phyloP scores from a whole-genome alignment of 2,329 filamentous ascomycete genomes.

The Cryphonectria radicalis region DNA sequence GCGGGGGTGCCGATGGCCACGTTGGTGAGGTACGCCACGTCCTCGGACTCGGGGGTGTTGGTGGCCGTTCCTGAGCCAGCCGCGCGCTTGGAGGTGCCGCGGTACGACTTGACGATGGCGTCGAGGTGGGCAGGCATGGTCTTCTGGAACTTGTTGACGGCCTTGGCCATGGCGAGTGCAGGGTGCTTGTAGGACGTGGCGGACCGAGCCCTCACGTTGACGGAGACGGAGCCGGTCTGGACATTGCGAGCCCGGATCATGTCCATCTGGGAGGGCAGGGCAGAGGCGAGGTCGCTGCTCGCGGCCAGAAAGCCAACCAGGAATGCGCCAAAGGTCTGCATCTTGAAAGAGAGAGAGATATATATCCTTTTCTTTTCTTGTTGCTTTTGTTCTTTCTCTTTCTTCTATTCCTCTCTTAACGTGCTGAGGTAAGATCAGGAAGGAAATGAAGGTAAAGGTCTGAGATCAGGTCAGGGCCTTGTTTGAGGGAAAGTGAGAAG shows the following conservation, averaged over 20 bases:
- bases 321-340: conserved; percentile 29
- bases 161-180: conserved; percentile 30
- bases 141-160: conserved; percentile 30
- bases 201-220: conserved; percentile 27
- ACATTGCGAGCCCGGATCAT: conserved; percentile 13
- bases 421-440: not conserved
- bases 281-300: conserved; percentile 29
- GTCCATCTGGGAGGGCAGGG: conserved; percentile 27
- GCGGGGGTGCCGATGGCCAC: conserved; percentile 32
- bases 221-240: conserved; percentile 17
- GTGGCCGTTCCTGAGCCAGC: conserved; percentile 15
- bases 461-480: not conserved
- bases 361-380: conserved; percentile 17
- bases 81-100: conserved; percentile 15
- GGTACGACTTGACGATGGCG: conserved; percentile 28
- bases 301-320: conserved; percentile 28
- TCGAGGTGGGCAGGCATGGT: conserved; percentile 28
- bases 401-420: not conserved
- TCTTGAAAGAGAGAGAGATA: conserved; percentile 9
- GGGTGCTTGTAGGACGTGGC: conserved; percentile 29
- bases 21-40: conserved; percentile 25
- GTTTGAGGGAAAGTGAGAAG: not conserved
- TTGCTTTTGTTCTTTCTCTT: not conserved
- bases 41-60: conserved; percentile 17
- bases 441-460: not conserved